Conservation (phyloP, 148 eudicot species). For the Rhododendron mucronatum region DNA sequence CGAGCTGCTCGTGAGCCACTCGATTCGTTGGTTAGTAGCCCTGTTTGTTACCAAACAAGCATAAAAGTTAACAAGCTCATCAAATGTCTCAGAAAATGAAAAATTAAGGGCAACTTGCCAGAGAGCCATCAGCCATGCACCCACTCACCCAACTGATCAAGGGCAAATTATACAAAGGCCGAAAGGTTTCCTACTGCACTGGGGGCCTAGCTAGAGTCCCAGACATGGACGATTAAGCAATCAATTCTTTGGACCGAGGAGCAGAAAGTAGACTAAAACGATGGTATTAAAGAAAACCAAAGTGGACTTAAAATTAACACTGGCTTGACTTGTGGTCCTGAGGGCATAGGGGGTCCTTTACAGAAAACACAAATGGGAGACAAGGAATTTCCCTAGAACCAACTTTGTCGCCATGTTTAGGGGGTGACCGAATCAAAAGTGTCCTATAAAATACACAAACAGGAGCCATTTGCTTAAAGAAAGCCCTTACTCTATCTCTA, state of each 20-base stretch:
- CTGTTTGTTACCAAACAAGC: neutral
- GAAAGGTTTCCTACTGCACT: conserved; percentile 6
- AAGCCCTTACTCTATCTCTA: conserved; percentile 1
- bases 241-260: neutral
- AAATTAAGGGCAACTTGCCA: neutral
- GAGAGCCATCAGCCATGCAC: neutral
- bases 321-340: conserved; percentile 23
- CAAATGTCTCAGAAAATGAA: neutral
- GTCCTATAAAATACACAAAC: neutral
- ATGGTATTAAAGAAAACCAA: neutral
- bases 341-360: conserved; percentile 14
- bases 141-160: neutral
- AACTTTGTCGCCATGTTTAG: conserved; percentile 26
- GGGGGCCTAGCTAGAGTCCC: conserved; percentile 3
- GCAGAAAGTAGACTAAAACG: neutral
- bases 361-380: conserved; percentile 31
- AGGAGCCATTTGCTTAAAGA: conserved; percentile 8
- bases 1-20: no score
- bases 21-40: no score
- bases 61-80: neutral
- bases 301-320: neutral
- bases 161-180: neutral
- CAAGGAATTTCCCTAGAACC: conserved; percentile 14
- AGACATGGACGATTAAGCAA: conserved; percentile 4
- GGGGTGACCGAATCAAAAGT: conserved; percentile 18